A percentile compares a stretch with the other conserved stretches of the same genome.
Evolutionary conservation across 164 flowering plant species (phyloP).

Genomic region (Nymphaea colorata): DNA sequence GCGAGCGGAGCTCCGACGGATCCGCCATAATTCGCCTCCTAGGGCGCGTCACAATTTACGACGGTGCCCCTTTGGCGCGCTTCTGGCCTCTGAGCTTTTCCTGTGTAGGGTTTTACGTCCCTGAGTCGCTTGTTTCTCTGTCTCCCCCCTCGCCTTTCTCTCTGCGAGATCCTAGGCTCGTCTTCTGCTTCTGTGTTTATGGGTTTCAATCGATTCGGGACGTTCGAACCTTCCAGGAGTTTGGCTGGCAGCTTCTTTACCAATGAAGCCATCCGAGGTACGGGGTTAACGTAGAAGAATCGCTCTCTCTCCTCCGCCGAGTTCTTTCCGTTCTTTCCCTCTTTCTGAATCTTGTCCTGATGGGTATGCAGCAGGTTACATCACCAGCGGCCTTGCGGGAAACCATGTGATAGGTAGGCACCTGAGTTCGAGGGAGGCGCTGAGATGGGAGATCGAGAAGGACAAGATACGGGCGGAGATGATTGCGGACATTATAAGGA

Average conservation of each 20-base stretch:
- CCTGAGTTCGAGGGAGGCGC: slow-evolving; percentile 6
- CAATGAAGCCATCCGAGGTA: background rate
- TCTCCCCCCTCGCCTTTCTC: background rate
- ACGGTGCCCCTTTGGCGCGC: background rate
- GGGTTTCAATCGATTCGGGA: background rate
- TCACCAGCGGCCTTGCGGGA: background rate
- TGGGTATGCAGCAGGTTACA: background rate
- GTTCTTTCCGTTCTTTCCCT: background rate
- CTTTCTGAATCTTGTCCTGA: background rate
- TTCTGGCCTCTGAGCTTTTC: background rate
- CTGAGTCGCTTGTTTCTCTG: no score
- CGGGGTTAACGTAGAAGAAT: background rate
- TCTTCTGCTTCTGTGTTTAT: background rate
- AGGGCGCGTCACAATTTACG: no score
- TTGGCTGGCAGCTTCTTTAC: background rate
- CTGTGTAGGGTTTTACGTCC: background rate
- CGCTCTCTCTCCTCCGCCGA: background rate
- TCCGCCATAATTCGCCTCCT: no score
- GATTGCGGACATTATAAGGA: slow-evolving; percentile 13
- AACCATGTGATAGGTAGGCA: background rate
- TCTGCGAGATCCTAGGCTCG: background rate
- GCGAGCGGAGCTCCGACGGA: no score
- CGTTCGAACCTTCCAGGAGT: background rate
- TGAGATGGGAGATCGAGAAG: slow-evolving; percentile 20
- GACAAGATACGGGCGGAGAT: slow-evolving; percentile 24